Base-by-base conservation (phyloP, 306 rosid genomes). In the Medicago lupulina region DNA sequence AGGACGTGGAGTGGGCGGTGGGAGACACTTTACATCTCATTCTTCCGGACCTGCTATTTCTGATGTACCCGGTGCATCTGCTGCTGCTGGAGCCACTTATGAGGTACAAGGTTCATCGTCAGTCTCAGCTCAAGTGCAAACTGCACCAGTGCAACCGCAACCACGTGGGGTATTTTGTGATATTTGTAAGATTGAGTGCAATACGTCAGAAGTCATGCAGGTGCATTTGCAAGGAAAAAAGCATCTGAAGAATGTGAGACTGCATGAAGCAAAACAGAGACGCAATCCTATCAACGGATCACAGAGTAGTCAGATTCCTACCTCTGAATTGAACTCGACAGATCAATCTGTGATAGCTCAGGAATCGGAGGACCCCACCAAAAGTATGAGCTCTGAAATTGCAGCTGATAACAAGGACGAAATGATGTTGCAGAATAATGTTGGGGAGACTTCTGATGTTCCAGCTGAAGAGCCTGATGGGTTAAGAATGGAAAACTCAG, bases 171-270 rank as follows among this genome's bases (percentile, higher is more conserved):
- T 76, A 18, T 90, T 87, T 85, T 92, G 97, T 84, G 97, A 92
- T 80, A 86, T 92, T 83, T 92, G 97, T 81, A 83, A 89, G 84
- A 90, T 88, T 75, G 93, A 87, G 86, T 92, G 97, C 89, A 92
- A 90, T 86, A 75, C 89, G 76, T 84, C 57, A 12, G 93, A 92
- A 82, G 86, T 90, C 81, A 80, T 92, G 76, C 96, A 90, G 91
- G 86, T 81, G 80, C 97, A 92, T 82, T 86, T 81, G 82, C 87
- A 86, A 60, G 97, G 97, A 75, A 92, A 88, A 88, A 83, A 87
- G 55, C 97, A 92, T 81, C 79, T 87, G 83, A 92, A 92, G 87
- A 88, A 85, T 76, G 49, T 87, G 80, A 85, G 68, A 82, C 73
- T 77, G 8, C 87, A 81, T 68, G 97, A 90, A 86, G 87, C 80